Percentiles rank a stretch among this genome's conserved stretches.
phyloP scores from a whole-genome alignment of 441 rosid genomes.

The Viola pubescens region DNA sequence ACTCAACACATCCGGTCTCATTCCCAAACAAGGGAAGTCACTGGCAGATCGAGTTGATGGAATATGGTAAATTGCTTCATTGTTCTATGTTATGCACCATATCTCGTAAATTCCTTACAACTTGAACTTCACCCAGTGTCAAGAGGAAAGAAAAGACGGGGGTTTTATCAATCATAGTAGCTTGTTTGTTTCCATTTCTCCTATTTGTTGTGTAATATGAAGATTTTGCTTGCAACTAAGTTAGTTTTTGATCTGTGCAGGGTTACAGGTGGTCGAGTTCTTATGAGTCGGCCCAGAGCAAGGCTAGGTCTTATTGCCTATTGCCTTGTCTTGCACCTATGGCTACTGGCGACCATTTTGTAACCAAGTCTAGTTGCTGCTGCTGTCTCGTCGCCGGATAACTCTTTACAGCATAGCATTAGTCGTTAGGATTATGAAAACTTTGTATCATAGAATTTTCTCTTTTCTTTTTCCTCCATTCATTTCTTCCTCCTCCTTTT shows the following conservation, averaged over 20 bases:
- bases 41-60: constrained; percentile 87
- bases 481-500: background rate
- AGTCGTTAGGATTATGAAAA: background rate
- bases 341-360: constrained; percentile 72
- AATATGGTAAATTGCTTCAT: constrained; percentile 48
- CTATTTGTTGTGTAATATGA: too few relatives aligned
- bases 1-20: constrained; percentile 73
- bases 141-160: too few relatives aligned
- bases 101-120: too few relatives aligned
- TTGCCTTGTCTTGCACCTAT: constrained; percentile 65
- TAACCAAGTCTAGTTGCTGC: constrained; percentile 15
- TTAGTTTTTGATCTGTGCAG: constrained; percentile 31
- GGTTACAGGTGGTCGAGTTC: constrained; percentile 70
- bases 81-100: too few relatives aligned
- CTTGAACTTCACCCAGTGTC: too few relatives aligned
- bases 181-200: too few relatives aligned
- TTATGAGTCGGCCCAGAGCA: constrained; percentile 77
- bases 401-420: too few relatives aligned
- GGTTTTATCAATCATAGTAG: too few relatives aligned
- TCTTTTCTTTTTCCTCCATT: constrained; percentile 1
- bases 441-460: constrained; percentile 30
- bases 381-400: too few relatives aligned
- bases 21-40: constrained; percentile 82
- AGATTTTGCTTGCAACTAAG: constrained; percentile 8
- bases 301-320: constrained; percentile 67